Evolutionary conservation across 805 yeast genomes (phyloP).

Genomic region (Myxozyma sirexii): DNA sequence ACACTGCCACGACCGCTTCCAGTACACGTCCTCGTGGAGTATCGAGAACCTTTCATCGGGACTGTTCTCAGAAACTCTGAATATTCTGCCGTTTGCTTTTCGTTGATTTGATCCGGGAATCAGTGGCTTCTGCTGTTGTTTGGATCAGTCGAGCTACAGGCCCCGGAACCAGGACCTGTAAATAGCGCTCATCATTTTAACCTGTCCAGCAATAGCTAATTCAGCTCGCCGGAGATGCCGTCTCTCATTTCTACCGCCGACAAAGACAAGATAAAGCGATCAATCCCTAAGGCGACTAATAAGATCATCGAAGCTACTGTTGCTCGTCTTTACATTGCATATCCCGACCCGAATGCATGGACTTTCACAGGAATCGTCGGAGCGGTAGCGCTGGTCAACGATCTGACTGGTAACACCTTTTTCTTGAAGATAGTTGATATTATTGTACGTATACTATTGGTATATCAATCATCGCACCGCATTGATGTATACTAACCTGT

Average conservation of each 20-base stretch:
- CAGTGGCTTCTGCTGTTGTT: background rate
- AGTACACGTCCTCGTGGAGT: background rate
- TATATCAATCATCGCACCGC: too few relatives aligned
- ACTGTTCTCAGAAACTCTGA: background rate
- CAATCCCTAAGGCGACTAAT: constrained; percentile 83
- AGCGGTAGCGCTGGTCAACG: constrained; percentile 85
- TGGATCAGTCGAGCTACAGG: background rate
- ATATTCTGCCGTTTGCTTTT: background rate
- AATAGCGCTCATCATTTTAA: background rate
- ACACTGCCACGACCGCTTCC: background rate
- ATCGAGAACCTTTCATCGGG: background rate
- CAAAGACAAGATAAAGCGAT: constrained; percentile 86
- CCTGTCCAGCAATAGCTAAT: background rate
- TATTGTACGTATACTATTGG: constrained; percentile 27
- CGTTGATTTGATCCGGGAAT: background rate
- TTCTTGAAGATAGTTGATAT: constrained; percentile 89
- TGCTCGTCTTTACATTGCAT: constrained; percentile 85
- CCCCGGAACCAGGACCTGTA: background rate
- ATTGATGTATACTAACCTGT: background rate
- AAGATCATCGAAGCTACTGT: constrained; percentile 88
- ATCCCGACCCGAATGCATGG: constrained; percentile 83
- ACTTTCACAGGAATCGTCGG: constrained; percentile 86
- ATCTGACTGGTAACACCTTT: constrained; percentile 90
- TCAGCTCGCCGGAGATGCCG: constrained; percentile 18
- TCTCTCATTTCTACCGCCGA: constrained; percentile 55